Base-by-base conservation (phyloP, 2,329 filamentous ascomycete genomes). In the Phyllosticta capitalensis region DNA sequence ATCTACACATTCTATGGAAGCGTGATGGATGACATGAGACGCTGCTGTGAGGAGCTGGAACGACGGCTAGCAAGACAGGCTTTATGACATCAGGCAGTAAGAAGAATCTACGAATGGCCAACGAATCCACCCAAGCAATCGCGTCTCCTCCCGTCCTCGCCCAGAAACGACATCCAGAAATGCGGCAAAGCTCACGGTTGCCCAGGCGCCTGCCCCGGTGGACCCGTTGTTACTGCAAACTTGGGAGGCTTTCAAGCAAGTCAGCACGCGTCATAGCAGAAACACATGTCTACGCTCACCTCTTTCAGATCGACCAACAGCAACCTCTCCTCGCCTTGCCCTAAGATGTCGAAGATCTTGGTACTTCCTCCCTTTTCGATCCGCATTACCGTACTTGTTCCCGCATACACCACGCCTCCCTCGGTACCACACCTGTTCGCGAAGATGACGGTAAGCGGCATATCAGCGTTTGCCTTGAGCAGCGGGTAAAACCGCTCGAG, bases 391-490 rank as follows among this genome's bases (percentile, higher is more conserved):
- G 85, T 81, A 62, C 86, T 90, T 0, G 86, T 90, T 0, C 89
- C 89, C 0, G 88, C 85, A 70, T 90, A 94, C 0, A 83, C 79
- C 0, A 79, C 84, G 0, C 84, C 79, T 5, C 78, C 81, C 65
- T 92, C 89, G 0, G 75, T 77, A 0, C 89, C 89, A 28, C 80
- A 81, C 2, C 89, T 79, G 68, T 94, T 92, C 52, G 83, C 84
- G 63, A 91, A 80, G 0, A 92, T 78, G 0, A 92, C 77, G 45
- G 89, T 82, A 19, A 87, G 79, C 60, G 89, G 86, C 19, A 24
- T n/a, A 48, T 54, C 58, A 9, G 14, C 26, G 14, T 26, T 20
- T 20, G 22, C 22, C 38, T 75, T 72, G 1, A 78, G 67, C 49
- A 79, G 65, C 0, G 89, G 89, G 59, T 87, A 84, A 3, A 92